Evolutionary conservation across 1,139 yeast genomes (phyloP), one percentile per base, ranked within the genome.

Genomic region (Chernovozyma aurita): DNA sequence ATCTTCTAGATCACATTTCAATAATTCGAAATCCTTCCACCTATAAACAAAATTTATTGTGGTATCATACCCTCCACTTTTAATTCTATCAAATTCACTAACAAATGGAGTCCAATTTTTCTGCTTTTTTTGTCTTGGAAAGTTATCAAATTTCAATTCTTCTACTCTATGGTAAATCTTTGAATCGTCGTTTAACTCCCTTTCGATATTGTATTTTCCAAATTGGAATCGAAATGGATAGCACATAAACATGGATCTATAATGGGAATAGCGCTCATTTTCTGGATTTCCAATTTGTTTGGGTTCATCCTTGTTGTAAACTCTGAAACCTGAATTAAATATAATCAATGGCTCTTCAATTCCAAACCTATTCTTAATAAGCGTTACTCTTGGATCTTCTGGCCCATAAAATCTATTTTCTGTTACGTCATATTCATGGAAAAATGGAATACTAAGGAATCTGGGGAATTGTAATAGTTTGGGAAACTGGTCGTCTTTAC

Each of bases 371-470:
- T 57, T 59, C 27, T 44, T 52, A 15, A 61, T 54, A 24, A 61
- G 37, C 9, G 68, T 46, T 17, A 70, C 53, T 36, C 74, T 55
- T 4, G 78, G 77, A 46, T 72, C 76, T 45, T 71, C 76, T 2
- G 77, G 73, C 1, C 77, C 76, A 35, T 55, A 62, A 41, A 52
- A 61, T 29, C 49, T 50, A 1, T 52, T 50, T 1, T 30, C 31
- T 2, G 38, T 36, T 31, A 49, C 45, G 33, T 59, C 59, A 24
- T 43, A 45, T 38, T 62, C 63, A 32, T 59, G 58, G 46, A 47
- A 56, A 32, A 57, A 59, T 3, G 65, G 65, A 2, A 61, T 47
- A 1, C 58, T 57, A 11, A 61, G 40, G 29, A 60, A 53, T 24
- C 44, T 41, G 1, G 65, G 65, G 38, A 53, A 60, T 17, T 45